A percentile compares a stretch with the other conserved stretches of the same genome.
phyloP scores from a whole-genome alignment of 1,139 yeast genomes.

The Debaryomyces fabryi region DNA sequence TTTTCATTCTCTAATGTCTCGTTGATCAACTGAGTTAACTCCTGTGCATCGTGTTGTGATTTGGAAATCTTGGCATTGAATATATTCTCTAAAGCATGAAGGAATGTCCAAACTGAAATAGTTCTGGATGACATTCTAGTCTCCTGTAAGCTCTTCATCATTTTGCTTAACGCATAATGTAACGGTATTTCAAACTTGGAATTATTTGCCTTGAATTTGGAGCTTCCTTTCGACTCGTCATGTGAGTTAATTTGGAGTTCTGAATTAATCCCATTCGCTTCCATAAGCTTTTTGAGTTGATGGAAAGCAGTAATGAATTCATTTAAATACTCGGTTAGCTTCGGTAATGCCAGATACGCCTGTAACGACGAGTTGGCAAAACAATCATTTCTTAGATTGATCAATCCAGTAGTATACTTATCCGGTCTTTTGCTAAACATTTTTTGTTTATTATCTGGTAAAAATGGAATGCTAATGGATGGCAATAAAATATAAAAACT shows the following conservation, averaged over 20 bases:
- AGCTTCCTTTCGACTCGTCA: constrained; percentile 26
- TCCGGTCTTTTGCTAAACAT: constrained; percentile 66
- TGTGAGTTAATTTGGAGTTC: constrained; percentile 14
- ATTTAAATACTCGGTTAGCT: constrained; percentile 63
- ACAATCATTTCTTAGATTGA: constrained; percentile 84
- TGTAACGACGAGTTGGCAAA: constrained; percentile 92
- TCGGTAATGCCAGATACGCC: constrained; percentile 74
- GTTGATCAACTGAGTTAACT: constrained; percentile 74
- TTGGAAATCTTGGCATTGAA: constrained; percentile 76
- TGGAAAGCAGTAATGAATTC: constrained; percentile 33
- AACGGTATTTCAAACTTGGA: constrained; percentile 46
- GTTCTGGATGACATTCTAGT: constrained; percentile 57
- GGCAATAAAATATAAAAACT: constrained; percentile 30
- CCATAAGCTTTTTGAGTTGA: constrained; percentile 32
- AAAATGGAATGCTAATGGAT: constrained; percentile 14
- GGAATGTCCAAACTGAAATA: constrained; percentile 76
- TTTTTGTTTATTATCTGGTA: constrained; percentile 14
- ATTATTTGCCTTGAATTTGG: constrained; percentile 18
- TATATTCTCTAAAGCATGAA: constrained; percentile 74
- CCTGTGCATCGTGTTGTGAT: constrained; percentile 94
- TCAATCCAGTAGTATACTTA: constrained; percentile 77
- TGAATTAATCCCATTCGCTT: constrained; percentile 24
- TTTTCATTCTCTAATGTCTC: constrained; percentile 79
- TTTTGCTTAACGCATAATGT: constrained; percentile 58
- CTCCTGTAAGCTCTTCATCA: constrained; percentile 63